phyloP scores from a whole-genome alignment of 106 monocot genomes.

The Platanthera guangdongensis region DNA sequence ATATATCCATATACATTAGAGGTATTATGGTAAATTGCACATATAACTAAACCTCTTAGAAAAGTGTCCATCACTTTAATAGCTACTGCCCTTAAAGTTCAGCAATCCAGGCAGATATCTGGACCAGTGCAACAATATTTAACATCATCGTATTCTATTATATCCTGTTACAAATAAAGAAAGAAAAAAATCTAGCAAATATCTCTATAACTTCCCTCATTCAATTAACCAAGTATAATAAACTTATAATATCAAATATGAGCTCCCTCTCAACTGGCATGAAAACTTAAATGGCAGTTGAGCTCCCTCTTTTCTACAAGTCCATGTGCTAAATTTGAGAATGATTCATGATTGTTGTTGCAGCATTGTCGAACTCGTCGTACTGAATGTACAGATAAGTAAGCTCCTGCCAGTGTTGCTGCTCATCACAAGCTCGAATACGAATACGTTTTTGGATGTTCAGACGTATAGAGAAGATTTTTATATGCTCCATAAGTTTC shows the following conservation, averaged over 20 bases:
- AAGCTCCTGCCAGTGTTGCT: no score
- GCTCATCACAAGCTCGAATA: no score
- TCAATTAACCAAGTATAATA: slow-evolving; percentile 1
- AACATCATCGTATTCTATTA: slow-evolving; percentile 93
- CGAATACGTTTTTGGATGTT: no score
- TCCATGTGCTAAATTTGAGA: no score
- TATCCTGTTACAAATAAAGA: slow-evolving; percentile 47
- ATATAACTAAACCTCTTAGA: slow-evolving; percentile 61
- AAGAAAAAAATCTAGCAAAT: neutral
- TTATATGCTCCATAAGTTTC: no score
- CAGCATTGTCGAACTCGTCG: slow-evolving; percentile 98
- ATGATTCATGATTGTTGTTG: slow-evolving; percentile 96
- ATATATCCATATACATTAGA: neutral
- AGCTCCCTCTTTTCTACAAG: no score
- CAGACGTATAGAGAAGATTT: no score
- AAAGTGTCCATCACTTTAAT: slow-evolving; percentile 85
- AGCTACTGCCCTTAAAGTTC: slow-evolving; percentile 93
- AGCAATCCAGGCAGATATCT: slow-evolving; percentile 81
- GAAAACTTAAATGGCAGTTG: no score
- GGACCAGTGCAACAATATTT: slow-evolving; percentile 93
- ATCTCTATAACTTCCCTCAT: neutral
- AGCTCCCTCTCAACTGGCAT: slow-evolving; percentile 84
- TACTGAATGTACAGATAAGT: no score
- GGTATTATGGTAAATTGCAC: neutral
- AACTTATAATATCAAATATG: slow-evolving; percentile 94